phyloP scores from a whole-genome alignment of 441 rosid species.

The Populus hybrid region DNA sequence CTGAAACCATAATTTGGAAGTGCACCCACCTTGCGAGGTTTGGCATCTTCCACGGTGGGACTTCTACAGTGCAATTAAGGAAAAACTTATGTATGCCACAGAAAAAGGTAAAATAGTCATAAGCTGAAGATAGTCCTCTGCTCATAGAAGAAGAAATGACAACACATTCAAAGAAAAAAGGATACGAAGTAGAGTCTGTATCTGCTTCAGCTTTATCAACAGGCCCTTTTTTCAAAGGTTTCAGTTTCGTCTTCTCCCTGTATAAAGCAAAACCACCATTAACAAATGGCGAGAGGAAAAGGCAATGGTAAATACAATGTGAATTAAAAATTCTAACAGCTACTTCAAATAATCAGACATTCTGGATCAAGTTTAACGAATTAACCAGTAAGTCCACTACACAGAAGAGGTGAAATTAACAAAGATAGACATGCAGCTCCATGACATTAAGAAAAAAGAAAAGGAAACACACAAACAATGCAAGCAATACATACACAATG shows the following conservation, averaged over 20 bases:
- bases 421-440: neutral
- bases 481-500: conserved; percentile 43
- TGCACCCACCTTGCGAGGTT: conserved; percentile 57
- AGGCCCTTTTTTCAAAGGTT: conserved; percentile 55
- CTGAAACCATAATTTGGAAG: conserved; percentile 98
- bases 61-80: conserved; percentile 53
- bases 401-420: neutral
- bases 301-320: conserved; percentile 1
- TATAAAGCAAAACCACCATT: conserved; percentile 29
- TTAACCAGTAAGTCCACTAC: neutral
- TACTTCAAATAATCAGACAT: neutral
- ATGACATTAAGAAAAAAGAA: neutral
- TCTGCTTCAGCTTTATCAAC: conserved; percentile 58
- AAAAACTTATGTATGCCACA: conserved; percentile 15
- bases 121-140: conserved; percentile 4
- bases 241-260: conserved; percentile 67
- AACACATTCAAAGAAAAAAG: conserved; percentile 26
- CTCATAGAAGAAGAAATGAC: conserved; percentile 8
- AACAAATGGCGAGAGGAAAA: conserved; percentile 18
- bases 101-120: conserved; percentile 4
- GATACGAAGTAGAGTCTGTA: conserved; percentile 63
- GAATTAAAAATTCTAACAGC: neutral
- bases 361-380: conserved; percentile 6
- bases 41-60: conserved; percentile 60
- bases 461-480: neutral